Percentiles rank a stretch among this genome's conserved stretches.
phyloP scores from a whole-genome alignment of 106 monocot species.

The Narthecium ossifragum region DNA sequence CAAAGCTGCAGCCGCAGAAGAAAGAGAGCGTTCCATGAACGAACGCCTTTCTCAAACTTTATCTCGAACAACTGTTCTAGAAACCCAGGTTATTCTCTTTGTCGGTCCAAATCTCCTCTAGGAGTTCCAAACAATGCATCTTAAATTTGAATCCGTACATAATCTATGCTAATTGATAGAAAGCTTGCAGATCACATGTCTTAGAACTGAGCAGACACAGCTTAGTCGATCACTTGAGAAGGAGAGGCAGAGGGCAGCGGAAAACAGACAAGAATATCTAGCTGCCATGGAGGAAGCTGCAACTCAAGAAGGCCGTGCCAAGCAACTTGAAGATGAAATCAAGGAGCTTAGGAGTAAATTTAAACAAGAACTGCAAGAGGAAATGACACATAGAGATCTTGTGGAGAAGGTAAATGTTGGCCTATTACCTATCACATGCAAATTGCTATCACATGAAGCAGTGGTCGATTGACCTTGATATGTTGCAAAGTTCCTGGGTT shows the following conservation, averaged over 20 bases:
- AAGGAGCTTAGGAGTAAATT: slow-evolving; percentile 70
- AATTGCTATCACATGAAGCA: neutral
- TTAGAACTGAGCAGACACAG: slow-evolving; percentile 94
- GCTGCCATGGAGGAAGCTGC: slow-evolving; percentile 88
- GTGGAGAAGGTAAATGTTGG: slow-evolving; percentile 64
- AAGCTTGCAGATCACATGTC: slow-evolving; percentile 62
- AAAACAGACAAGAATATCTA: slow-evolving; percentile 92
- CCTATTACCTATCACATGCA: neutral
- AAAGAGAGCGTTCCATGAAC: slow-evolving; percentile 69
- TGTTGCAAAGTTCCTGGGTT: no score
- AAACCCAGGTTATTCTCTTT: slow-evolving; percentile 90
- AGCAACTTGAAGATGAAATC: slow-evolving; percentile 90
- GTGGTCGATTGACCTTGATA: no score
- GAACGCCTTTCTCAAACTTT: slow-evolving; percentile 76
- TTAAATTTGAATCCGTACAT: no score
- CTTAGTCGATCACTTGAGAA: slow-evolving; percentile 84
- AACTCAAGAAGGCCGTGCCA: slow-evolving; percentile 89
- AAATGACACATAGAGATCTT: slow-evolving; percentile 53
- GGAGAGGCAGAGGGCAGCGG: slow-evolving; percentile 92
- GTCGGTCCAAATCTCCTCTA: no score
- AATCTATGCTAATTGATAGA: neutral
- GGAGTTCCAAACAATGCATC: no score
- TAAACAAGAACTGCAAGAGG: slow-evolving; percentile 71
- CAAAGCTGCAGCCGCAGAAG: slow-evolving; percentile 89
- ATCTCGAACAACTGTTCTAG: slow-evolving; percentile 82